Base-by-base conservation (phyloP, 176 grass and related monocot genomes). In the Echinochloa phyllopogon region DNA sequence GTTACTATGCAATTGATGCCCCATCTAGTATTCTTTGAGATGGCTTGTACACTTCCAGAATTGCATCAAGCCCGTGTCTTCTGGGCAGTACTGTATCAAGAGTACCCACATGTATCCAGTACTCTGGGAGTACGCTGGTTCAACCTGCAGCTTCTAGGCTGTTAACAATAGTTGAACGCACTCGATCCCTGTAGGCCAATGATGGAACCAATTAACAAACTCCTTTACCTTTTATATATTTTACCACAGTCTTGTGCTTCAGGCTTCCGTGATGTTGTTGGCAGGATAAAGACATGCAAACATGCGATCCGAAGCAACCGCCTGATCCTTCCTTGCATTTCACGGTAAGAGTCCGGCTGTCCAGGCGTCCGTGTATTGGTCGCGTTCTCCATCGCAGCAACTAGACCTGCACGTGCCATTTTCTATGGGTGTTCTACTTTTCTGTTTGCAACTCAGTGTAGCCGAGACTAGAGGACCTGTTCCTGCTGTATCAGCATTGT, bases 241-340 rank as follows among this genome's bases (percentile, higher is more conserved):
- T 43, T 8, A 41, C 77, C 17, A 40, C 55, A 48, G 6, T 9
- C 53, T 52, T 85, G 37, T 24, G 64, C 78, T 29, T 81, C 37
- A 81, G 72, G 52, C 65, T 53, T 81, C 27, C 20, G 10, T 65
- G 56, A 23, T 71, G 1, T 27, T 23, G 71, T 20, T 81, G 82
- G 10, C 53, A 20, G 47, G 71, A 89, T 48, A 77, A 70, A 56
- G 64, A 64, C 55, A 3, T 38, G 37, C 78, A 61, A 71, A 82
- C 55, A 77, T 48, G 47, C 70, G 10, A 3, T 65, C 24, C 24
- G 83, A 90, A 82, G 83, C 88, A 82, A 90, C 7, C 56, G 14
- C 65, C 55, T 8, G 38, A 40, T 40, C 37, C 6, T 82, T 82
- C 18, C 84, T 90, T 78, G n/a, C 57, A n/a, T 74, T n/a, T 33